These are phyloP conservation scores for Berkeleyomyces rouxiae DNA, from an alignment of 2,329 filamentous ascomycete species.

Conservation along the genomic window DNA sequence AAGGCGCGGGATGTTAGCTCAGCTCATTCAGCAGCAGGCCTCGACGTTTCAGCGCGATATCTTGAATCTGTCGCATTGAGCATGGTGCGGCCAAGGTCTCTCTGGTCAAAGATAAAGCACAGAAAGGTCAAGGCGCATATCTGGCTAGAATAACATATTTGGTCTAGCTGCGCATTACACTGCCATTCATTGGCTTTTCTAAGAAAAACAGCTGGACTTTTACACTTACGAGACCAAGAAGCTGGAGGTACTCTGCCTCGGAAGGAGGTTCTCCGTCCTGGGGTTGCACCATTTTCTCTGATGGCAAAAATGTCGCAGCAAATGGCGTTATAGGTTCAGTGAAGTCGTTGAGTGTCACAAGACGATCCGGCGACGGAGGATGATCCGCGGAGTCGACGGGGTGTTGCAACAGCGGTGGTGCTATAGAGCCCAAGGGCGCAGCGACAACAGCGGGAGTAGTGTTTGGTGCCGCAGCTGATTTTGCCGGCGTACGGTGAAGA, in stretches of 20 bases:
- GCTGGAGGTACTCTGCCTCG: conserved; percentile 57
- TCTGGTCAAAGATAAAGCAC: neutral
- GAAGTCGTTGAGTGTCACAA: conserved; percentile 18
- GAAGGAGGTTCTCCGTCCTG: conserved; percentile 21
- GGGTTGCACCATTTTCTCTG: conserved; percentile 4
- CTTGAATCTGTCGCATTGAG: conserved; percentile 1
- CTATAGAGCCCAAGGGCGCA: conserved; percentile 14
- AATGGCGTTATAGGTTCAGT: conserved; percentile 21
- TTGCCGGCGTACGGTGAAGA: conserved; percentile 25
- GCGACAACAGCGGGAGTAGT: conserved; percentile 12
- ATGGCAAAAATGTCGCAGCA: conserved; percentile 26
- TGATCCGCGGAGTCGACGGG: neutral
- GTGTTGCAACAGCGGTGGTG: conserved; percentile 1
- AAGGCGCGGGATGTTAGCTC: neutral
- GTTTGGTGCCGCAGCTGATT: conserved; percentile 11
- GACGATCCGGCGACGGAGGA: conserved; percentile 2
- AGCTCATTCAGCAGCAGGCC: neutral
- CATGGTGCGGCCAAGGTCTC: neutral
- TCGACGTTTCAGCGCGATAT: neutral
- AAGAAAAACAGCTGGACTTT: neutral
- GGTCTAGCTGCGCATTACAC: neutral
- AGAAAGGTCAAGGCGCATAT: neutral
- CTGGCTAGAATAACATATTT: neutral
- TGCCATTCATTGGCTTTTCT: neutral
- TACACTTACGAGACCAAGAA: conserved; percentile 54